These are phyloP conservation scores for Kalmusia sp. DNA, from an alignment of 2,329 filamentous ascomycete genomes.

Conservation along the genomic window DNA sequence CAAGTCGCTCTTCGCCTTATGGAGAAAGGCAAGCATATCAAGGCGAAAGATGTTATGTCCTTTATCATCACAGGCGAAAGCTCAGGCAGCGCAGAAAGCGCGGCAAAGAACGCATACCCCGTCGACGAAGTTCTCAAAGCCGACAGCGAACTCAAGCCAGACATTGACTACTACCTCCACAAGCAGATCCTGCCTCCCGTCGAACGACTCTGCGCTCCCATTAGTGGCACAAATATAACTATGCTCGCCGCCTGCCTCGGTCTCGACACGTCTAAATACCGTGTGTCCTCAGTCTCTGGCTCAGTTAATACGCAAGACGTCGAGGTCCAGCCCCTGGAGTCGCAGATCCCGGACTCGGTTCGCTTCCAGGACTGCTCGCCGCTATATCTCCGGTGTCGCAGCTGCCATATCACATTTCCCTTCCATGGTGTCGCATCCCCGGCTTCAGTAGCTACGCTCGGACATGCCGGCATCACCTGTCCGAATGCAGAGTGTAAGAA, in stretches of 20 bases:
- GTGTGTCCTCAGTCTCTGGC: conserved; percentile 67
- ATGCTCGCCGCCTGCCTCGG: conserved; percentile 92
- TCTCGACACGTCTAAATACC: conserved; percentile 87
- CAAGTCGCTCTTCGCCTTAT: conserved; percentile 92
- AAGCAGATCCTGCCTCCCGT: conserved; percentile 99
- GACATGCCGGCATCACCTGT: conserved; percentile 78
- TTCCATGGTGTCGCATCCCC: conserved; percentile 75
- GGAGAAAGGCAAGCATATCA: conserved; percentile 83
- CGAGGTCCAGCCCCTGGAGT: conserved; percentile 85
- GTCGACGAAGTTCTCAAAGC: conserved; percentile 83
- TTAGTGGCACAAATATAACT: conserved; percentile 87
- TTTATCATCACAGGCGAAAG: conserved; percentile 84
- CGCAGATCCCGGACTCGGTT: conserved; percentile 90
- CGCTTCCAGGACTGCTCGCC: conserved; percentile 78
- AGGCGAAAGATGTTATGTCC: conserved; percentile 93
- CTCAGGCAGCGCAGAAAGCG: conserved; percentile 69
- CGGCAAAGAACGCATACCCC: conserved; percentile 88
- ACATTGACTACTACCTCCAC: conserved; percentile 97
- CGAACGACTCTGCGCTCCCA: conserved; percentile 95
- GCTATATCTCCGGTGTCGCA: conserved; percentile 79
- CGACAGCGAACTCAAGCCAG: conserved; percentile 77
- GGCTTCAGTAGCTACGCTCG: conserved; percentile 56
- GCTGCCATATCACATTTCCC: conserved; percentile 73
- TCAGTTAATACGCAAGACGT: conserved; percentile 48
- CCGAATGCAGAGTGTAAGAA: conserved; percentile 67